Evolutionary conservation across 2,329 filamentous ascomycete genomes (phyloP).

Genomic region (Exophiala sp.): DNA sequence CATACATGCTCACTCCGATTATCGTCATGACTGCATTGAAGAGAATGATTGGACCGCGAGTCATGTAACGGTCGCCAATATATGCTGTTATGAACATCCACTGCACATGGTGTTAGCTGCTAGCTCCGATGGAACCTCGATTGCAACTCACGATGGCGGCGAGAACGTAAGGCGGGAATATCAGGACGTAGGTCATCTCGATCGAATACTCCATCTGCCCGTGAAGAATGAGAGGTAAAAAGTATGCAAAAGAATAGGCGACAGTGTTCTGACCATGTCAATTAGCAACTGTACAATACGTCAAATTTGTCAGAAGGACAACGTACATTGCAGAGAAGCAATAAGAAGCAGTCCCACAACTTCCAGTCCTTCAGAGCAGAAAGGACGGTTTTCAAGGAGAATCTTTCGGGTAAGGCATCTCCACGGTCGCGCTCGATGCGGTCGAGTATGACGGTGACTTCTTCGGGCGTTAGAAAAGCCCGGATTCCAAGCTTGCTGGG

Average conservation of each 20-base stretch:
- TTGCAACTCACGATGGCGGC: slow-evolving; percentile 51
- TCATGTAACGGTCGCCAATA: slow-evolving; percentile 62
- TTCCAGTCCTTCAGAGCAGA: slow-evolving; percentile 48
- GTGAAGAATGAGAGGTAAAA: slow-evolving; percentile 70
- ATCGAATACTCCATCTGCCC: slow-evolving; percentile 62
- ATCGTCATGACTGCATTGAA: slow-evolving; percentile 58
- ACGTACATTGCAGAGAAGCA: slow-evolving; percentile 46
- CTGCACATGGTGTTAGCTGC: no score
- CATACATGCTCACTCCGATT: slow-evolving; percentile 53
- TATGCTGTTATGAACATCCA: slow-evolving; percentile 55
- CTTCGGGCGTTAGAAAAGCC: slow-evolving; percentile 32
- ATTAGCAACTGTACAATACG: no score
- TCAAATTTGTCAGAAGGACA: no score
- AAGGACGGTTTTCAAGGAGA: slow-evolving; percentile 47
- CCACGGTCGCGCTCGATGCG: slow-evolving; percentile 52
- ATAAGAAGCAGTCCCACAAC: slow-evolving; percentile 53
- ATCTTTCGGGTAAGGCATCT: slow-evolving; percentile 49
- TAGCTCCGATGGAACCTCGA: no score
- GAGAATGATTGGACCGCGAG: slow-evolving; percentile 64
- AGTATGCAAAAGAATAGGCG: slow-evolving; percentile 75
- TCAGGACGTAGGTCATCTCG: slow-evolving; percentile 64
- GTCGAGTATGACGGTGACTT: slow-evolving; percentile 33
- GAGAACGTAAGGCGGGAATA: slow-evolving; percentile 66
- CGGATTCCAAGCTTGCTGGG: slow-evolving; percentile 28
- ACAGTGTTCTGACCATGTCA: slow-evolving; percentile 50